phyloP scores from a whole-genome alignment of 2,329 filamentous ascomycete genomes.

The Stagonosporopsis cucurbitacearum region DNA sequence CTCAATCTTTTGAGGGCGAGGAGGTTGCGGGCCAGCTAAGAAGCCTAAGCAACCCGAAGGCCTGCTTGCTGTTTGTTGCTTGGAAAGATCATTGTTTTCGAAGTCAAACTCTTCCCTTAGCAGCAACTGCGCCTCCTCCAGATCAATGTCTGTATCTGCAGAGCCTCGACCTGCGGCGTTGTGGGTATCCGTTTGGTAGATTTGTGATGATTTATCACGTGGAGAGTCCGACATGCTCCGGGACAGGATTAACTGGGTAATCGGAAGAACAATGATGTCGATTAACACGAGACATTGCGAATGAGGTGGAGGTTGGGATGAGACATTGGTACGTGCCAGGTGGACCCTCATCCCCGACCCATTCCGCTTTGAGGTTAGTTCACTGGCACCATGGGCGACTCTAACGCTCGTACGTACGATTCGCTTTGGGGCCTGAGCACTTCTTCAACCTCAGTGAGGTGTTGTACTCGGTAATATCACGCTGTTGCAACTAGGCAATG shows the following conservation, averaged over 20 bases:
- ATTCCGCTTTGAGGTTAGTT: slow-evolving; percentile 1
- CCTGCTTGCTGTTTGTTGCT: not conserved
- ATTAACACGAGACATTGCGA: slow-evolving; percentile 6
- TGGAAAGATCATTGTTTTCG: slow-evolving; percentile 26
- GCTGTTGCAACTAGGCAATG: too few species aligned
- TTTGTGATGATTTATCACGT: not conserved
- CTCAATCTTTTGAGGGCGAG: slow-evolving; percentile 51
- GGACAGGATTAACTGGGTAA: not conserved
- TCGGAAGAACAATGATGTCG: not conserved
- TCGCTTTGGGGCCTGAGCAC: not conserved
- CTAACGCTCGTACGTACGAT: not conserved
- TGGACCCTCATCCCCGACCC: not conserved
- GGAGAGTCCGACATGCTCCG: slow-evolving; percentile 1
- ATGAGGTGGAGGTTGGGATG: slow-evolving; percentile 8
- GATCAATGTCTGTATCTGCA: slow-evolving; percentile 21
- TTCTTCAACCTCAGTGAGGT: not conserved
- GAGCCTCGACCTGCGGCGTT: slow-evolving; percentile 13
- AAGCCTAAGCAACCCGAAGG: slow-evolving; percentile 33
- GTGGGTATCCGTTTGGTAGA: slow-evolving; percentile 15
- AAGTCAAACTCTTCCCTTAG: slow-evolving; percentile 35
- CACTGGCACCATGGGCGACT: not conserved
- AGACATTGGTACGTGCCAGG: slow-evolving; percentile 13
- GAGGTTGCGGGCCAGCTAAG: slow-evolving; percentile 53
- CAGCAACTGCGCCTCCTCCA: slow-evolving; percentile 40
- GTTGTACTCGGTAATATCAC: not conserved